These are phyloP conservation scores for Quercus ilex DNA, from an alignment of 306 rosid species.

Conservation along the genomic window DNA sequence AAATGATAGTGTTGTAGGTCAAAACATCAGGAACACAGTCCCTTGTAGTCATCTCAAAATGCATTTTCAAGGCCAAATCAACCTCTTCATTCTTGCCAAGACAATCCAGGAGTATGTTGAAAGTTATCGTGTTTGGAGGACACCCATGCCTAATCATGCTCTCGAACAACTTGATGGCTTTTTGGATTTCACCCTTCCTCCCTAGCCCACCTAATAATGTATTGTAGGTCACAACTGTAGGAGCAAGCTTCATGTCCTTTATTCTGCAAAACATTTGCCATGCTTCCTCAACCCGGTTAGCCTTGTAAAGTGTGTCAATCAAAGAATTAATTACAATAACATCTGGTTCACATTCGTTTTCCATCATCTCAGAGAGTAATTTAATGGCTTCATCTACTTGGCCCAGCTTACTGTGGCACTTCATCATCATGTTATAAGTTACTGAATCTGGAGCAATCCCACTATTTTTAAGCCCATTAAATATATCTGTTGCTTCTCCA, in stretches of 20 bases:
- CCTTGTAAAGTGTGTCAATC: slow-evolving; percentile 89
- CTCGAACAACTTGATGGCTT: slow-evolving; percentile 63
- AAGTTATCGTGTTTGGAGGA: slow-evolving; percentile 77
- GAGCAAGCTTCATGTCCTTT: slow-evolving; percentile 80
- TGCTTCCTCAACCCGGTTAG: slow-evolving; percentile 73
- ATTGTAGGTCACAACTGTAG: slow-evolving; percentile 89
- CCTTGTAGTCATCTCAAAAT: slow-evolving; percentile 63
- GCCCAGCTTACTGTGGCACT: slow-evolving; percentile 86
- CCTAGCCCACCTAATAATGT: slow-evolving; percentile 81
- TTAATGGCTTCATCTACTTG: slow-evolving; percentile 68
- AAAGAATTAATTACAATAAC: slow-evolving; percentile 69
- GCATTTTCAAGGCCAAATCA: slow-evolving; percentile 65
- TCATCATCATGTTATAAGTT: slow-evolving; percentile 91
- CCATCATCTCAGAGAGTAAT: slow-evolving; percentile 67
- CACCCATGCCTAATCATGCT: slow-evolving; percentile 68
- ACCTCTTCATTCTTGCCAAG: slow-evolving; percentile 88
- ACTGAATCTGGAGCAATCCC: slow-evolving; percentile 86
- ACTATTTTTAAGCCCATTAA: slow-evolving; percentile 57
- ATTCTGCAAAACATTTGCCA: slow-evolving; percentile 82
- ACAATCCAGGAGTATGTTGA: slow-evolving; percentile 76
- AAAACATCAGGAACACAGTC: slow-evolving; percentile 76
- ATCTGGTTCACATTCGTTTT: slow-evolving; percentile 79
- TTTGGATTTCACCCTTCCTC: slow-evolving; percentile 64
- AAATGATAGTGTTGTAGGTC: slow-evolving; percentile 80
- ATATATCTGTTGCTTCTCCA: slow-evolving; percentile 65